A percentile compares a stretch with the other conserved stretches of the same genome.
phyloP scores from a whole-genome alignment of 352 stramenopile genomes.

The Globisporangium heterothallicum region DNA sequence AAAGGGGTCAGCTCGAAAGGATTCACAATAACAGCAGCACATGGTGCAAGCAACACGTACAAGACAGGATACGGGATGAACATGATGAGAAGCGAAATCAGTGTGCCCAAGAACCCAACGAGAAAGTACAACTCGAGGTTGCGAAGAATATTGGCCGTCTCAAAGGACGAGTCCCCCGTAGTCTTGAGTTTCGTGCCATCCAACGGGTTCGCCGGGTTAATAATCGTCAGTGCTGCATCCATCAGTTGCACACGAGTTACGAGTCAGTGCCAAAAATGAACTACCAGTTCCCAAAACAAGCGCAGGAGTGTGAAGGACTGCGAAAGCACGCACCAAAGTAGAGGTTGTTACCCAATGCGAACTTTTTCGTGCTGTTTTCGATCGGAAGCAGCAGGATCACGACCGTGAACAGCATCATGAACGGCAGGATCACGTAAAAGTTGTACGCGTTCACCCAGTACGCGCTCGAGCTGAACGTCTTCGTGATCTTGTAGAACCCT shows the following conservation, averaged over 20 bases:
- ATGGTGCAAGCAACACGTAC: constrained; percentile 25
- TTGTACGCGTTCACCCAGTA: constrained; percentile 74
- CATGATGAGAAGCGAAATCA: constrained; percentile 69
- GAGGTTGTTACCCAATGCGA: constrained; percentile 75
- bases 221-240: constrained; percentile 61
- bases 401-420: constrained; percentile 73
- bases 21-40: not conserved
- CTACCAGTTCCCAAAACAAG: no score
- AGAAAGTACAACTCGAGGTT: constrained; percentile 76
- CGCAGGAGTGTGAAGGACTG: no score
- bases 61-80: constrained; percentile 78
- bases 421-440: constrained; percentile 67
- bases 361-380: constrained; percentile 85
- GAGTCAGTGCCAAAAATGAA: no score
- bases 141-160: constrained; percentile 58
- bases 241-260: no score
- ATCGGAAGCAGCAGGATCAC: constrained; percentile 54
- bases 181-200: constrained; percentile 42
- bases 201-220: constrained; percentile 57
- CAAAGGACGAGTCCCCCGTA: constrained; percentile 38
- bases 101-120: constrained; percentile 62
- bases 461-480: constrained; percentile 49
- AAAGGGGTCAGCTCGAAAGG: not conserved
- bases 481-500: constrained; percentile 53
- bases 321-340: constrained; percentile 79